phyloP scores from a whole-genome alignment of 768 basidiomycete species.

The Serendipita sp. region DNA sequence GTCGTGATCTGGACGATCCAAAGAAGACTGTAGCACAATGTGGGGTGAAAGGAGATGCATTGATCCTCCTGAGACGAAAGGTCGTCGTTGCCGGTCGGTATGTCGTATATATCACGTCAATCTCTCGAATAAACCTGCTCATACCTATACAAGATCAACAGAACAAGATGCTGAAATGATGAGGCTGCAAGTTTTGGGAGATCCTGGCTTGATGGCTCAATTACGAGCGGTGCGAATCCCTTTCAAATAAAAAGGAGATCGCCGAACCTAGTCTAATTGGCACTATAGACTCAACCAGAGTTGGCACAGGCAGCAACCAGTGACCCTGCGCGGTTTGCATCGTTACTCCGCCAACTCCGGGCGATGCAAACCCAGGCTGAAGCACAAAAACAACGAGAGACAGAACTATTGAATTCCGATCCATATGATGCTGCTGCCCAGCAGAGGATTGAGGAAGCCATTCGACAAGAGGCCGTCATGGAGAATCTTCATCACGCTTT shows the following conservation, averaged over 20 bases:
- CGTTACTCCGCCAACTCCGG: slow-evolving; percentile 48
- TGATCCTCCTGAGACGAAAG: slow-evolving; percentile 54
- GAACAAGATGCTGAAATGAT: slow-evolving; percentile 81
- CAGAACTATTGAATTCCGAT: slow-evolving; percentile 61
- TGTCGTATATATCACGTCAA: not conserved
- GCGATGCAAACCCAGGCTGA: slow-evolving; percentile 40
- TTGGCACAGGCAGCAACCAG: slow-evolving; percentile 53
- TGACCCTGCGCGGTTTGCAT: slow-evolving; percentile 59
- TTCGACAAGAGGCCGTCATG: slow-evolving; percentile 71
- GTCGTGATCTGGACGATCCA: slow-evolving; percentile 45
- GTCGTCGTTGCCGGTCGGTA: slow-evolving; percentile 32
- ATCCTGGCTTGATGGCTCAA: slow-evolving; percentile 64
- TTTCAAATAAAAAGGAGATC: not conserved
- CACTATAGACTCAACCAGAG: slow-evolving; percentile 62
- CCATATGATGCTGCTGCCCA: slow-evolving; percentile 91
- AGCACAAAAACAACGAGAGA: slow-evolving; percentile 41
- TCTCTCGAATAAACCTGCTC: not conserved
- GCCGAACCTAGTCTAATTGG: not conserved
- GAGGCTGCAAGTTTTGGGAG: slow-evolving; percentile 72
- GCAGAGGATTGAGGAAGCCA: slow-evolving; percentile 81
- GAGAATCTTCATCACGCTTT: slow-evolving; percentile 92
- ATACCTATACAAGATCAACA: slow-evolving; percentile 30
- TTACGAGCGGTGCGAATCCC: slow-evolving; percentile 41
- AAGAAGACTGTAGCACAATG: slow-evolving; percentile 54
- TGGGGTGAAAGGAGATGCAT: slow-evolving; percentile 47